These are phyloP conservation scores for Epichloe scottii DNA, from an alignment of 2,329 filamentous ascomycete species.

Conservation along the genomic window DNA sequence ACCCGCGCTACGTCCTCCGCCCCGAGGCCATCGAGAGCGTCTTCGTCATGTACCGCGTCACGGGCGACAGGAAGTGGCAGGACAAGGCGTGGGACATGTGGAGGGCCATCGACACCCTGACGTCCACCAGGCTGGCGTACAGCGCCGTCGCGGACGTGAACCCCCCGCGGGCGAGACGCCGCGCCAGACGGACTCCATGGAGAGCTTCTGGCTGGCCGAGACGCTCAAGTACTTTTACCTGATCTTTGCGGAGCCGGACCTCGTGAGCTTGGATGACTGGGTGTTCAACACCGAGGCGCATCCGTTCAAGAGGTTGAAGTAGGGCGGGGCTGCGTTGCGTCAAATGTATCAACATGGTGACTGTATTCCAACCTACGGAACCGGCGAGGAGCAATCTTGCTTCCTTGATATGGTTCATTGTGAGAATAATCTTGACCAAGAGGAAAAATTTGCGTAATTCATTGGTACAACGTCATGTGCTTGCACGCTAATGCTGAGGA, in stretches of 20 bases:
- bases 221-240: constrained; percentile 68
- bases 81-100: constrained; percentile 45
- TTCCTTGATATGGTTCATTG: too few relatives aligned
- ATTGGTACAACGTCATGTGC: too few relatives aligned
- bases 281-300: constrained; percentile 48
- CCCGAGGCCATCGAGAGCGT: constrained; percentile 42
- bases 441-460: too few relatives aligned
- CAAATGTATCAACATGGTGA: too few relatives aligned
- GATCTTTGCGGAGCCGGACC: constrained; percentile 51
- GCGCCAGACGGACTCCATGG: constrained; percentile 46
- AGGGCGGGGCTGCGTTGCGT: neutral
- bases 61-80: constrained; percentile 28
- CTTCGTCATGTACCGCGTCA: constrained; percentile 41
- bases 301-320: constrained; percentile 22
- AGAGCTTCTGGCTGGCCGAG: constrained; percentile 59
- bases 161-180: constrained; percentile 13
- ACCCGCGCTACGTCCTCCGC: constrained; percentile 38
- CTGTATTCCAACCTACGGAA: too few relatives aligned
- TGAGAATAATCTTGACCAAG: too few relatives aligned
- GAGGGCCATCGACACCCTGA: constrained; percentile 31
- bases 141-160: constrained; percentile 33
- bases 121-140: constrained; percentile 34
- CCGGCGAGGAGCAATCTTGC: too few relatives aligned
- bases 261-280: constrained; percentile 55
- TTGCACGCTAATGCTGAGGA: too few relatives aligned